phyloP scores from a whole-genome alignment of 106 monocot genomes.

The Acanthochlamys bracteata region DNA sequence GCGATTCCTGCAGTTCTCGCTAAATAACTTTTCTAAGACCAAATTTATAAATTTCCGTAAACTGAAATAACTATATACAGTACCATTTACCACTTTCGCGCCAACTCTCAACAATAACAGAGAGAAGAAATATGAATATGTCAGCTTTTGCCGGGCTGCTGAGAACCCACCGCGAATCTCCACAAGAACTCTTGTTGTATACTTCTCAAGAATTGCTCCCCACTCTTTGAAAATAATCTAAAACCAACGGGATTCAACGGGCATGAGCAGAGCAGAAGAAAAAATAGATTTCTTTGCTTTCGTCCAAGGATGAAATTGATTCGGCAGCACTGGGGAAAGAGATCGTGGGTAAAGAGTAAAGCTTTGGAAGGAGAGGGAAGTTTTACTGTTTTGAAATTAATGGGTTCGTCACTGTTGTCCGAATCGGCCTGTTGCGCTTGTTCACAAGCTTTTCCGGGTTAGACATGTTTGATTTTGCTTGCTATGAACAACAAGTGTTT shows the following conservation, averaged over 20 bases:
- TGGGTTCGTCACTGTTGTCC: conserved; percentile 90
- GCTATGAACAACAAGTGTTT: neutral
- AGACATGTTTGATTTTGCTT: conserved; percentile 40
- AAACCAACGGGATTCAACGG: neutral
- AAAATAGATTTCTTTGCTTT: conserved; percentile 61
- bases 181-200: too few species aligned
- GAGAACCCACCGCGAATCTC: too few species aligned
- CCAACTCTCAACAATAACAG: too few species aligned
- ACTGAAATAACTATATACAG: too few species aligned
- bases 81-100: too few species aligned
- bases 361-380: neutral
- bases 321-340: conserved; percentile 22
- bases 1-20: too few species aligned
- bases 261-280: neutral
- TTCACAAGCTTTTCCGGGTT: conserved; percentile 89
- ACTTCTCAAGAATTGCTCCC: too few species aligned
- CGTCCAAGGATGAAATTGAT: conserved; percentile 31
- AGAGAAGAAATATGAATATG: too few species aligned
- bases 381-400: conserved; percentile 55
- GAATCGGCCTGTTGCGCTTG: conserved; percentile 44
- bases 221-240: neutral
- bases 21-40: too few species aligned
- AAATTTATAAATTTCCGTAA: too few species aligned
- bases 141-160: too few species aligned
- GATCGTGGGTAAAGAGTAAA: conserved; percentile 5